A percentile compares a stretch with the other conserved stretches of the same genome.
These are phyloP conservation scores for Catharanthus roseus DNA, from an alignment of 257 asterid genomes.

Conservation along the genomic window DNA sequence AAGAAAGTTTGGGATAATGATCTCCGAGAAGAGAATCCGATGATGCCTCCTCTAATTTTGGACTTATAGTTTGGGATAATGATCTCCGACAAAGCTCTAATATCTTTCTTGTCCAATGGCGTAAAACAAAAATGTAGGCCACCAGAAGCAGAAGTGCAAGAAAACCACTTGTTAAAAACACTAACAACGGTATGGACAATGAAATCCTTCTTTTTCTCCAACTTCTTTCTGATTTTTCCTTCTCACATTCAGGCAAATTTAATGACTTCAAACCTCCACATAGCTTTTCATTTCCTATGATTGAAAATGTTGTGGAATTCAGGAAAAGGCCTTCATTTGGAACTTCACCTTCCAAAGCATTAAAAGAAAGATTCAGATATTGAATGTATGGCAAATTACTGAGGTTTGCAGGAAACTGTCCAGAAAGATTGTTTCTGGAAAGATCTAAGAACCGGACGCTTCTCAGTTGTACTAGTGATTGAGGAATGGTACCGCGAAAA, in stretches of 20 bases:
- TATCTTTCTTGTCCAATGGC: neutral
- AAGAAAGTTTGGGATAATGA: conserved; percentile 8
- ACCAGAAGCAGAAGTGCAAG: neutral
- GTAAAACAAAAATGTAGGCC: neutral
- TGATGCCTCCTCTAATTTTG: neutral
- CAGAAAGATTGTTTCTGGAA: conserved; percentile 8
- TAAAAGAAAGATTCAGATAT: conserved; percentile 8
- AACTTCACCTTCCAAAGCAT: conserved; percentile 5
- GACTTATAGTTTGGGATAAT: too few species aligned
- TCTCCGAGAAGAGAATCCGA: neutral
- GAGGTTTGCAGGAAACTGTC: neutral
- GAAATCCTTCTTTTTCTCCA: neutral
- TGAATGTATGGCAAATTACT: neutral
- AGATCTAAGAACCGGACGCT: neutral
- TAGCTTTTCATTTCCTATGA: conserved; percentile 5
- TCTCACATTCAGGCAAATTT: conserved; percentile 4
- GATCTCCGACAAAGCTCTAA: too few species aligned
- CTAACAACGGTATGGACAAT: too few species aligned
- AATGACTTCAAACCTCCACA: conserved; percentile 11
- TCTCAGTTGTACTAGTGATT: neutral
- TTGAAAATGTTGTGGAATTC: neutral
- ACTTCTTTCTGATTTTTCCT: neutral
- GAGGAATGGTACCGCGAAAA: neutral
- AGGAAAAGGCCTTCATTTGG: conserved; percentile 11
- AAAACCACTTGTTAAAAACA: too few species aligned